Percentiles rank a stretch among this genome's conserved stretches.
These are phyloP conservation scores for Tolypocladium inflatum DNA, from an alignment of 2,329 filamentous ascomycete genomes.

Conservation along the genomic window DNA sequence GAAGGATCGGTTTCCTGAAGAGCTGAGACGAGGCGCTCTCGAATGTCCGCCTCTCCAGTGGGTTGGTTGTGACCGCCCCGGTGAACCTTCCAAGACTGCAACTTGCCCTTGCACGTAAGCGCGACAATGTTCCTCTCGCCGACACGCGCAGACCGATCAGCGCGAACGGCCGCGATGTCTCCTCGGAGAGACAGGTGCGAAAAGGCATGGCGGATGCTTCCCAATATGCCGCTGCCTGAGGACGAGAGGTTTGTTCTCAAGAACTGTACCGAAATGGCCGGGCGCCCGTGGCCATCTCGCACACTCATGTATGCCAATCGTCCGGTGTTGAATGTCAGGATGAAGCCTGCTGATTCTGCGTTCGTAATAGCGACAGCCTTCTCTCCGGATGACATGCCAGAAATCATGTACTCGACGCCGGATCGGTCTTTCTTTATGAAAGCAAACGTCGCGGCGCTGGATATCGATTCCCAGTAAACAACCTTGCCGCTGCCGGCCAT, in stretches of 20 bases:
- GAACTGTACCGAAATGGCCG: constrained; percentile 68
- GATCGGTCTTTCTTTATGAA: constrained; percentile 74
- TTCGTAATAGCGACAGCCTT: constrained; percentile 67
- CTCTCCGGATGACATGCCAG: constrained; percentile 71
- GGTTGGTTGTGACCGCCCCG: constrained; percentile 76
- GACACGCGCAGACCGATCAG: constrained; percentile 60
- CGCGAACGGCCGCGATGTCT: constrained; percentile 71
- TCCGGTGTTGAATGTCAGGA: constrained; percentile 77
- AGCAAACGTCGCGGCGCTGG: constrained; percentile 74
- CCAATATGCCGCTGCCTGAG: constrained; percentile 59
- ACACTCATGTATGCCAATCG: constrained; percentile 79
- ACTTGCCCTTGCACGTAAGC: constrained; percentile 63
- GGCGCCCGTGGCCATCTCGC: constrained; percentile 78
- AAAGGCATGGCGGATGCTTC: constrained; percentile 70
- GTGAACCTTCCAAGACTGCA: constrained; percentile 83
- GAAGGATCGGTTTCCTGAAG: constrained; percentile 46
- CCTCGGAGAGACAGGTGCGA: constrained; percentile 61
- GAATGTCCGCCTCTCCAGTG: constrained; percentile 61
- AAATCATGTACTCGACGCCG: constrained; percentile 66
- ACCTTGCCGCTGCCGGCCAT: constrained; percentile 78
- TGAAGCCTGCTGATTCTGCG: constrained; percentile 77
- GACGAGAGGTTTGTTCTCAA: constrained; percentile 53
- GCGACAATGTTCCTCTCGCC: constrained; percentile 81
- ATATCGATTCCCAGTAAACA: constrained; percentile 92
- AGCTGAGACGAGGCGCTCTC: constrained; percentile 52